These are phyloP conservation scores for Metschnikowia gelsemii DNA, from an alignment of 805 yeast genomes.

Conservation along the genomic window DNA sequence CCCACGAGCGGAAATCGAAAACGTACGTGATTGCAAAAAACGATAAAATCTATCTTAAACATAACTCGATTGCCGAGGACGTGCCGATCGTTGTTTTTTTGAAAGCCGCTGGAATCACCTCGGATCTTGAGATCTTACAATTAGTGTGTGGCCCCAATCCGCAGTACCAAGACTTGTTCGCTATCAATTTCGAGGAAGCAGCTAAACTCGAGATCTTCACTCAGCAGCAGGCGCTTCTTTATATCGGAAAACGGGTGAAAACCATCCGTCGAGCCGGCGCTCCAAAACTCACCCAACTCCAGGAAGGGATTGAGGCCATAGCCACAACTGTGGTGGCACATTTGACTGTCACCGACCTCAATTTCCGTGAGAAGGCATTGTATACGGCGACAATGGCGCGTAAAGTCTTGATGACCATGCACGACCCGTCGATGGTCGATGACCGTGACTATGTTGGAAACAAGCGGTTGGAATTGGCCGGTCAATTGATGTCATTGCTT, in stretches of 20 bases:
- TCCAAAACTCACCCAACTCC: constrained; percentile 74
- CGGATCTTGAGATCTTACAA: constrained; percentile 92
- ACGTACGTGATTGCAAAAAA: constrained; percentile 93
- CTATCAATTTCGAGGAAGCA: constrained; percentile 91
- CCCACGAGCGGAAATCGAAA: constrained; percentile 97
- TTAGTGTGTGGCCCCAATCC: constrained; percentile 90
- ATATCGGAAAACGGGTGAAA: constrained; percentile 86
- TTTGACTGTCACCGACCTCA: constrained; percentile 76
- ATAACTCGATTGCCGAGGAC: constrained; percentile 93
- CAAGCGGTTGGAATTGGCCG: constrained; percentile 94
- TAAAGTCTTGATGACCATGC: constrained; percentile 92
- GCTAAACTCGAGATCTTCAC: constrained; percentile 82
- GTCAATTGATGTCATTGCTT: constrained; percentile 90
- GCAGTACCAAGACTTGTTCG: constrained; percentile 86
- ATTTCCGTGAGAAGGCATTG: constrained; percentile 90
- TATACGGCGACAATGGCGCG: constrained; percentile 96
- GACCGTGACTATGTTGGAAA: constrained; percentile 99
- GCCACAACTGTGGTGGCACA: constrained; percentile 97
- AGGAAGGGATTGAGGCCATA: constrained; percentile 95
- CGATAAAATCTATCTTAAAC: constrained; percentile 85
- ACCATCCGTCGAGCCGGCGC: constrained; percentile 85
- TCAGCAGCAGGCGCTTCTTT: constrained; percentile 91
- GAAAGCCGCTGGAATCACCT: constrained; percentile 91
- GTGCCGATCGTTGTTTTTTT: constrained; percentile 89
- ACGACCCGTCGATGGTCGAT: constrained; percentile 92